A percentile compares a stretch with the other conserved stretches of the same genome.
Evolutionary conservation across 306 rosid species (phyloP).

Genomic region (Albizia julibrissin): DNA sequence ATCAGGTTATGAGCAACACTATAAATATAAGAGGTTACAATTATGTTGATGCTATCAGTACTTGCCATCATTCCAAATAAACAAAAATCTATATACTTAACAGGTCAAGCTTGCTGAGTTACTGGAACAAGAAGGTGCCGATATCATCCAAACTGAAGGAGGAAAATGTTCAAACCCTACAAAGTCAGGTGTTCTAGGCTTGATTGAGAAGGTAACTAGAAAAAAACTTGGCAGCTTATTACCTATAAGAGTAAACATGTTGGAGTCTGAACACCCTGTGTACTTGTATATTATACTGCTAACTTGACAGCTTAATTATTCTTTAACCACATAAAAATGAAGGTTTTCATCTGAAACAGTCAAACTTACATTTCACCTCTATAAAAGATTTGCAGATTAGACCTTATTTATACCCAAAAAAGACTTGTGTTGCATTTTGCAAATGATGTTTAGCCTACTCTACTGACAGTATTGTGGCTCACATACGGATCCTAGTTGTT

Average conservation of each 20-base stretch:
- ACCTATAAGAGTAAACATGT: not conserved
- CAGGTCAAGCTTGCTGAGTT: slow-evolving; percentile 92
- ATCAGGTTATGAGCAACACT: slow-evolving; percentile 61
- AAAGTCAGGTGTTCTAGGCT: slow-evolving; percentile 78
- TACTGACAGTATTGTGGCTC: no score
- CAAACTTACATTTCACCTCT: not conserved
- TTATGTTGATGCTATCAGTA: slow-evolving; percentile 5
- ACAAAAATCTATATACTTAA: slow-evolving; percentile 6
- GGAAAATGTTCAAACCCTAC: slow-evolving; percentile 88
- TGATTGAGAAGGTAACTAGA: slow-evolving; percentile 83
- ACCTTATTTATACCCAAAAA: not conserved
- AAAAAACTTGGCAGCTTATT: not conserved
- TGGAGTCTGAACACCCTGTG: not conserved
- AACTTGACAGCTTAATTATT: not conserved
- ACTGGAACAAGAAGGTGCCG: slow-evolving; percentile 82
- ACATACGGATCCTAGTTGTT: no score
- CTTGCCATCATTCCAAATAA: slow-evolving; percentile 19
- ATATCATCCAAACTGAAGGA: slow-evolving; percentile 95
- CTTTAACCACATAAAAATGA: no score
- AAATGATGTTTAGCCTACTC: slow-evolving; percentile 11
- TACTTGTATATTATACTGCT: not conserved
- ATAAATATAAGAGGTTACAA: slow-evolving; percentile 7
- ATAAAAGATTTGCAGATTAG: not conserved
- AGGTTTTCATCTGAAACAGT: not conserved
- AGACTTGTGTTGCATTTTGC: not conserved